Evolutionary conservation across 2,329 filamentous ascomycete genomes (phyloP), one percentile per base, ranked within the genome.

Genomic region (Microcyclospora pomicola): DNA sequence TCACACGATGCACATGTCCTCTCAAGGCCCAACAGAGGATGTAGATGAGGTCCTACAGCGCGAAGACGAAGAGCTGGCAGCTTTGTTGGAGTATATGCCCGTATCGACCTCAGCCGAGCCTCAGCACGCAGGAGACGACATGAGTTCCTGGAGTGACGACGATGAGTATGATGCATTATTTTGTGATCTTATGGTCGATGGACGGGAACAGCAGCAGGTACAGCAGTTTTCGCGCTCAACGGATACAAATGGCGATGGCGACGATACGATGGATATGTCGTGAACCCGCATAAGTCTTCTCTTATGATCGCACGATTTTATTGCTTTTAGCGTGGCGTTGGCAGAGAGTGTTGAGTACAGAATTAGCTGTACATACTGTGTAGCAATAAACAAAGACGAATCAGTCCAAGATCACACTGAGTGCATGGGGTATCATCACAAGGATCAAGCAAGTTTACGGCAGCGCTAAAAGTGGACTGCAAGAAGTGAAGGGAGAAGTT

Each of bases 151-250:
- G n/a, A 69, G 68, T 46, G 72, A 75, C 43, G 72, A 73, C n/a
- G 68, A 69, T 28, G 73, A 76, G 44, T 77, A 75, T 49, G 72
- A 77, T 48, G 61, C 62, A 44, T 60, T 77, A 6, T 77, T 94
- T 54, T 72, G 74, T 63, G 75, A 83, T 47, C 54, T 82, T 29
- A 58, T 75, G 36, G 65, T 68, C 34, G 51, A 58, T 50, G 34
- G 24, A 13, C 16, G 11, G 31, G 47, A 42, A 6, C 29, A 34
- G 9, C 40, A 46, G 36, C 37, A 35, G 4, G 27, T 41, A 35
- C 15, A 42, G 45, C 33, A 42, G 15, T 45, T 11, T 12, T n/a
- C 27, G 12, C 30, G 30, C 14, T 37, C 54, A 33, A 44, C 46
- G 13, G 40, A 24, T 24, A 46, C 30, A 4, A 9, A 31, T n/a